Percentiles rank a stretch among this genome's conserved stretches.
Evolutionary conservation across 768 basidiomycete species (phyloP).

Genomic region (Russula brevipes): DNA sequence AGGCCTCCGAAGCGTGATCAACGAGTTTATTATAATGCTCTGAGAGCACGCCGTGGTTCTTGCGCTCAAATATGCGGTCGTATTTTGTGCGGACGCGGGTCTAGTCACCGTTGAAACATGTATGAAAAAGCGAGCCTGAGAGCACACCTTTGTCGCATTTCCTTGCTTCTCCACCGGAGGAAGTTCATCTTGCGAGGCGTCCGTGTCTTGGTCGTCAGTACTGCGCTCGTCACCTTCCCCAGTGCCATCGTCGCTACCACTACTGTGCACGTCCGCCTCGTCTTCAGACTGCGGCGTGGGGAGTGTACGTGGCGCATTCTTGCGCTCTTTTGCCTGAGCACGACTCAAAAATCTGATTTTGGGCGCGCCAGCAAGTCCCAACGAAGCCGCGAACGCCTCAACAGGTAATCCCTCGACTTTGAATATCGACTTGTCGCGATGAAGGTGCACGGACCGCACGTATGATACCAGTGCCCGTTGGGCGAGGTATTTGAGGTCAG

Average conservation of each 20-base stretch:
- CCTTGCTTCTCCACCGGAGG: not conserved
- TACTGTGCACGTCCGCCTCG: constrained; percentile 23
- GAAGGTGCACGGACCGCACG: constrained; percentile 84
- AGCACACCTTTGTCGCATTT: constrained; percentile 3
- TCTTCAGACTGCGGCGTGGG: constrained; percentile 34
- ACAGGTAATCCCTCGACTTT: constrained; percentile 77
- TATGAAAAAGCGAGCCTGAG: not conserved
- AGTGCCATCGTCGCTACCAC: not conserved
- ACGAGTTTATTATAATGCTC: constrained; percentile 87
- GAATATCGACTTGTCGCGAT: constrained; percentile 92
- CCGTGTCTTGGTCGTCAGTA: not conserved
- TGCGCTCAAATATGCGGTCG: constrained; percentile 96
- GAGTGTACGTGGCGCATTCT: constrained; percentile 58
- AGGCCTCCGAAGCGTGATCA: constrained; percentile 50
- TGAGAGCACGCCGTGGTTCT: constrained; percentile 89
- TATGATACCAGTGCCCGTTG: constrained; percentile 96
- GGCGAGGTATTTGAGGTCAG: constrained; percentile 94
- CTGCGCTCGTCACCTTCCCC: not conserved
- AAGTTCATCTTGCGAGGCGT: not conserved
- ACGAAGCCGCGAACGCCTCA: constrained; percentile 78
- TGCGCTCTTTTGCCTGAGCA: constrained; percentile 67
- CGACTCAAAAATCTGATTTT: constrained; percentile 83
- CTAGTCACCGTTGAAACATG: constrained; percentile 1
- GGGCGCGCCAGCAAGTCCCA: constrained; percentile 91
- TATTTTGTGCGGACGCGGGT: constrained; percentile 78